Percentiles rank a stretch among this genome's conserved stretches.
These are phyloP conservation scores for Vaccinium myrtillus DNA, from an alignment of 148 eudicot genomes.

Conservation along the genomic window DNA sequence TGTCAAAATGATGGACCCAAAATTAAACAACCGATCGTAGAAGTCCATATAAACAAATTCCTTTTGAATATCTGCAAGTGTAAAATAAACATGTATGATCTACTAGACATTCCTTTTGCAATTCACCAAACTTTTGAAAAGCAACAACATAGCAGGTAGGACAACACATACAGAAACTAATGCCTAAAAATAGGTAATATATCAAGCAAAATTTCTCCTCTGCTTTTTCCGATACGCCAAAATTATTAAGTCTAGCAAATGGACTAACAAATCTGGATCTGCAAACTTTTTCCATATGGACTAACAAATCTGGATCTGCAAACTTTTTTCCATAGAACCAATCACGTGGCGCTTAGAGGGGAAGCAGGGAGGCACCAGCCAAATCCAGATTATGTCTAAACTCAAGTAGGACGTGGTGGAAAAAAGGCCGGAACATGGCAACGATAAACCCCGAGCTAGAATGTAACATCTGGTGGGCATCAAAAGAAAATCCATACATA, in stretches of 20 bases:
- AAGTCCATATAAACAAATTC: conserved; percentile 1
- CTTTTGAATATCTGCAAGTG: not conserved
- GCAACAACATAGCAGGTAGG: not conserved
- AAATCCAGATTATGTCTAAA: not conserved
- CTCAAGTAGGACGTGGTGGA: not conserved
- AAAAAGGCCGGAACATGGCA: not conserved
- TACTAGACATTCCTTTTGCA: not conserved
- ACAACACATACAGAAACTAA: not conserved
- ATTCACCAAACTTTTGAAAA: not conserved
- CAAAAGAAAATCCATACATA: not conserved
- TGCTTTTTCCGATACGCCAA: not conserved
- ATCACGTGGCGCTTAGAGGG: not conserved
- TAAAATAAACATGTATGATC: not conserved
- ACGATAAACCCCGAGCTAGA: not conserved
- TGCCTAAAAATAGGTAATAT: not conserved
- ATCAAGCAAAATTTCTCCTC: not conserved
- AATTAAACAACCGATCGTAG: not conserved
- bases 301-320: not conserved
- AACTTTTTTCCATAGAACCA: not conserved
- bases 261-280: not conserved
- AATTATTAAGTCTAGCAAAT: not conserved
- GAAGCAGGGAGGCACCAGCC: not conserved
- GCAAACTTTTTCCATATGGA: not conserved
- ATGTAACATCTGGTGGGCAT: not conserved
- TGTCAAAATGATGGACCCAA: not conserved